These are phyloP conservation scores for Trichomonas vaginalis DNA, from an alignment of 208 protist genomes.

Conservation along the genomic window DNA sequence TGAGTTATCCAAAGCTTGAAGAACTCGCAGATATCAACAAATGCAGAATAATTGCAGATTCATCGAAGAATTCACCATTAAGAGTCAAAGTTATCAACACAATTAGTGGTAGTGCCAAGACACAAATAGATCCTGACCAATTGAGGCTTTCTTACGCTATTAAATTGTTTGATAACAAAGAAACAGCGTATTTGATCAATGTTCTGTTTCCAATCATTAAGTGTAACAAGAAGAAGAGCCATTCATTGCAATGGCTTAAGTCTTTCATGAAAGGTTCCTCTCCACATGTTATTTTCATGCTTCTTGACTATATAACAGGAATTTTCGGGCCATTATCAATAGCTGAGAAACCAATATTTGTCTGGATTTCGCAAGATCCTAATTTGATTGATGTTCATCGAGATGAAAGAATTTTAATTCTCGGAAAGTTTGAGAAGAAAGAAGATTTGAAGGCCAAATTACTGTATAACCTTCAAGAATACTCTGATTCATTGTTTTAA, in stretches of 20 bases:
- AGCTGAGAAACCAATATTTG: background rate
- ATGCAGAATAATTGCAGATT: background rate
- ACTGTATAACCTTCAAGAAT: background rate
- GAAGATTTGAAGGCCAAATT: background rate
- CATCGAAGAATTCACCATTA: background rate
- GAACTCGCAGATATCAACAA: background rate
- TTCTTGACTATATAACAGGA: background rate
- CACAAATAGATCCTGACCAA: background rate
- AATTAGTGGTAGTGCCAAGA: background rate
- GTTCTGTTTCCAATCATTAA: background rate
- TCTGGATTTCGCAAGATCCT: background rate
- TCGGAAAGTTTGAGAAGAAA: background rate
- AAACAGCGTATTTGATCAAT: background rate
- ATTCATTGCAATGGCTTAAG: background rate
- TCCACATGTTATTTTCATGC: background rate
- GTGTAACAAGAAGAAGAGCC: background rate
- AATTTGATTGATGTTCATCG: background rate
- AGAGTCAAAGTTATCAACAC: background rate
- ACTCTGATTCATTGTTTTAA: background rate
- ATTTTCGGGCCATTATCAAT: background rate
- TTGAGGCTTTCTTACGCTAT: background rate
- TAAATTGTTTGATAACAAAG: background rate
- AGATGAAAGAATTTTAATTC: background rate
- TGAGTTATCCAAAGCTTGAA: background rate
- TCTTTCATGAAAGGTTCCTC: background rate